Conservation (phyloP, 2,329 filamentous ascomycete genomes). For the Verticillium nonalfalfae region DNA sequence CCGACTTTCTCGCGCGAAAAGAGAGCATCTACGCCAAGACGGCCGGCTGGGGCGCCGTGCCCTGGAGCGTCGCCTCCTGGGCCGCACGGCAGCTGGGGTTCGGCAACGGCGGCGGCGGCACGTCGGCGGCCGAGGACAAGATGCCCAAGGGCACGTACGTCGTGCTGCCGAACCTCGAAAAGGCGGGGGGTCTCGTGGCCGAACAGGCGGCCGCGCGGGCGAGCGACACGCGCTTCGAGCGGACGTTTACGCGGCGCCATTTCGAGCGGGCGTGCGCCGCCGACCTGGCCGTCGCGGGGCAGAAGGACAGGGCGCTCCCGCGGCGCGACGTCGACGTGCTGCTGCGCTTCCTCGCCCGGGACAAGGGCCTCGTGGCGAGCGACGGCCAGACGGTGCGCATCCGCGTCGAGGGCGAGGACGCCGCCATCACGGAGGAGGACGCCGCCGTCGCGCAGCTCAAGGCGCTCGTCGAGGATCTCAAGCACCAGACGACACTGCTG, state of each 20-base stretch:
- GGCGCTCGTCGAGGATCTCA: conserved; percentile 67
- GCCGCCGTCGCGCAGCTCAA: conserved; percentile 77
- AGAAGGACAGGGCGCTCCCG: conserved; percentile 34
- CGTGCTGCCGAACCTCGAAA: conserved; percentile 56
- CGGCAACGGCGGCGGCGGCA: conserved; percentile 37
- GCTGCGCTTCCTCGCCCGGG: conserved; percentile 63
- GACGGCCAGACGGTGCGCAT: conserved; percentile 65
- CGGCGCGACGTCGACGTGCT: conserved; percentile 62
- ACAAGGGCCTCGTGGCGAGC: conserved; percentile 52
- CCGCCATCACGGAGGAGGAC: conserved; percentile 67
- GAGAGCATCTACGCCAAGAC: conserved; percentile 66
- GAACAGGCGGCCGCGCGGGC: conserved; percentile 26
- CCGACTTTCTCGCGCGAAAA: conserved; percentile 58
- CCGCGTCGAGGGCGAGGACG: conserved; percentile 8
- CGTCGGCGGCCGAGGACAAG: conserved; percentile 39
- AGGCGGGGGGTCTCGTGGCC: conserved; percentile 47
- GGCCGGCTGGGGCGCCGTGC: conserved; percentile 59
- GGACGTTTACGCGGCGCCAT: conserved; percentile 59
- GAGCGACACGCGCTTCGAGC: conserved; percentile 47
- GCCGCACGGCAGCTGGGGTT: conserved; percentile 65
- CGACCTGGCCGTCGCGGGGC: neutral
- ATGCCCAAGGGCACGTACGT: conserved; percentile 59
- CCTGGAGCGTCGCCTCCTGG: conserved; percentile 71
- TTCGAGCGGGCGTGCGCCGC: conserved; percentile 43
- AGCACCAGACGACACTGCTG: conserved; percentile 64